Conservation (phyloP, 257 asterid species). For the Nicotiana undulata region DNA sequence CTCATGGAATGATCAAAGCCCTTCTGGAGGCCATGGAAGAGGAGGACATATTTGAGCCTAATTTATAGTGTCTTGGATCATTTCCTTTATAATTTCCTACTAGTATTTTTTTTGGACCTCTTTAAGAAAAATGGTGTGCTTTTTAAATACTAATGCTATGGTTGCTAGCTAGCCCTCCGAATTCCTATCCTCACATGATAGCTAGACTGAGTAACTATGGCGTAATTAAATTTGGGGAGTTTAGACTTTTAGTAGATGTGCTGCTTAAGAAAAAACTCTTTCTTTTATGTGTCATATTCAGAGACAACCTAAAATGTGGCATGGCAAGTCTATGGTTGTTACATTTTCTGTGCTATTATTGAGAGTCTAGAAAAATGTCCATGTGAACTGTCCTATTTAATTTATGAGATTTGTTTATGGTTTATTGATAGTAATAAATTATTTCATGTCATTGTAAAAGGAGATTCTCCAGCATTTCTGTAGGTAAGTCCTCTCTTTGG, state of each 20-base stretch:
- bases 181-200: background rate
- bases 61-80: background rate
- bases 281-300: background rate
- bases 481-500: slow-evolving; percentile 1
- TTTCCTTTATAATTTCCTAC: background rate
- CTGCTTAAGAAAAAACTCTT: background rate
- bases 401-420: slow-evolving; percentile 11
- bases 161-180: background rate
- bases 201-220: slow-evolving; percentile 18
- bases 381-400: background rate
- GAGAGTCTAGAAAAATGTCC: background rate
- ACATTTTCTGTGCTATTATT: background rate
- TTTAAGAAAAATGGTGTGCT: background rate
- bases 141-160: background rate
- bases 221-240: background rate
- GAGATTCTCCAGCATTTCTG: slow-evolving; percentile 4
- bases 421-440: slow-evolving; percentile 15
- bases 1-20: slow-evolving; percentile 21
- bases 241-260: slow-evolving; percentile 2
- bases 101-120: background rate
- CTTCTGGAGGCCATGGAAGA: slow-evolving; percentile 8
- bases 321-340: background rate
- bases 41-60: slow-evolving; percentile 8
- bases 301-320: background rate
- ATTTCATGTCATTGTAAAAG: slow-evolving; percentile 6